Conservation (phyloP, 1,139 yeast genomes). For the Saccharomyces hybrid region DNA sequence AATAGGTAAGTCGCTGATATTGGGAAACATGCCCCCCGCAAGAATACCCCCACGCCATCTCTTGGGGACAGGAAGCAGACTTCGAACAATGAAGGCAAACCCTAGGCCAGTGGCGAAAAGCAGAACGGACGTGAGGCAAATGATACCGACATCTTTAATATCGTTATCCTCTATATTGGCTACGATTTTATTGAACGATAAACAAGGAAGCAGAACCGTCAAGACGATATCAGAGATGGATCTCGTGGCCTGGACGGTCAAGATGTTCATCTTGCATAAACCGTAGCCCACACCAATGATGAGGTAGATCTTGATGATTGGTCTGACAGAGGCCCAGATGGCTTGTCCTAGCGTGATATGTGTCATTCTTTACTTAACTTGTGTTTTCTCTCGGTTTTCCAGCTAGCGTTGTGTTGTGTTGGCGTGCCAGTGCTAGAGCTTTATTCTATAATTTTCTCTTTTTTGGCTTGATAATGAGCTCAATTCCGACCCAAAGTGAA, state of each 20-base stretch:
- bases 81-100: slow-evolving; percentile 27
- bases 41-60: slow-evolving; percentile 79
- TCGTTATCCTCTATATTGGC: slow-evolving; percentile 63
- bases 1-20: slow-evolving; percentile 81
- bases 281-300: slow-evolving; percentile 68
- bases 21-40: slow-evolving; percentile 71
- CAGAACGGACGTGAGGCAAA: slow-evolving; percentile 40
- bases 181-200: slow-evolving; percentile 74
- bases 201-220: slow-evolving; percentile 66
- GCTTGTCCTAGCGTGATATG: slow-evolving; percentile 50
- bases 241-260: slow-evolving; percentile 71
- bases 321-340: slow-evolving; percentile 80
- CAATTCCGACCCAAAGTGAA: background rate
- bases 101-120: slow-evolving; percentile 29
- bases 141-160: slow-evolving; percentile 70
- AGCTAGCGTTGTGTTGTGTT: background rate
- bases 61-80: slow-evolving; percentile 49
- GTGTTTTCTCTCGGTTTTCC: background rate
- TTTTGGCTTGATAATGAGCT: background rate
- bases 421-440: background rate
- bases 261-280: slow-evolving; percentile 56
- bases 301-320: slow-evolving; percentile 80
- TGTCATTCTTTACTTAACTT: background rate
- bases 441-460: background rate
- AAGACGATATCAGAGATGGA: slow-evolving; percentile 67